Evolutionary conservation across 768 basidiomycete species (phyloP), one percentile per base, ranked within the genome.

Genomic region (Hericium coralloides): DNA sequence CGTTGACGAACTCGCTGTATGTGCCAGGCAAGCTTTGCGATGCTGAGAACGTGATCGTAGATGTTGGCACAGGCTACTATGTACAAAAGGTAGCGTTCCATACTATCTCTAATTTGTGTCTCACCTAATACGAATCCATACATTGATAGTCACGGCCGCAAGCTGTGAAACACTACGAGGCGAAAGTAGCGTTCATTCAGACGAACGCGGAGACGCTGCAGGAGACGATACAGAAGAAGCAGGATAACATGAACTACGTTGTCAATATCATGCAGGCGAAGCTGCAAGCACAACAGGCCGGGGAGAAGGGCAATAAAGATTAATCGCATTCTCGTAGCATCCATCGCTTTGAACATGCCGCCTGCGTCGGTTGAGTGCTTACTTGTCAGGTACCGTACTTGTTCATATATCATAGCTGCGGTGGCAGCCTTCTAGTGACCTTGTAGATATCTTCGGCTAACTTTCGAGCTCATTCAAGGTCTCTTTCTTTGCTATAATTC

Each of bases 51-150:
- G 95, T 99, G 49, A 85, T 98, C 60, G 83, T 98, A 39, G 97
- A 99, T 68, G 79, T 98, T 25, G 97, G 97, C 1, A 98, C 95
- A 0, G 95, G 97, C 0, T 99, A 98, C 71, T 98, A 87, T 63
- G 89, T 98, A 17, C 85, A 91, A 72, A 99, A 98, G 80, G 97
- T 92, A 49, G 47, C 75, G 60, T 23, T n/a, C 10, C 39, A 2
- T 36, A 25, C 12, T 25, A 10, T 6, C 55, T 20, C 39, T 37
- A 38, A 12, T 12, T 22, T 20, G n/a, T n/a, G 12, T 50, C 7
- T 26, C 37, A 17, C 39, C 23, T 56, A 14, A 53, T 26, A 53
- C 20, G 37, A n/a, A 45, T 45, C 9, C 10, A 4, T 4, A n/a
- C 20, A 4, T 14, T 10, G n/a, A 9, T 68, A 98, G 95, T 85